A percentile compares a stretch with the other conserved stretches of the same genome.
phyloP scores from a whole-genome alignment of 208 protist genomes.

The Kentomonas sorsogonicus region DNA sequence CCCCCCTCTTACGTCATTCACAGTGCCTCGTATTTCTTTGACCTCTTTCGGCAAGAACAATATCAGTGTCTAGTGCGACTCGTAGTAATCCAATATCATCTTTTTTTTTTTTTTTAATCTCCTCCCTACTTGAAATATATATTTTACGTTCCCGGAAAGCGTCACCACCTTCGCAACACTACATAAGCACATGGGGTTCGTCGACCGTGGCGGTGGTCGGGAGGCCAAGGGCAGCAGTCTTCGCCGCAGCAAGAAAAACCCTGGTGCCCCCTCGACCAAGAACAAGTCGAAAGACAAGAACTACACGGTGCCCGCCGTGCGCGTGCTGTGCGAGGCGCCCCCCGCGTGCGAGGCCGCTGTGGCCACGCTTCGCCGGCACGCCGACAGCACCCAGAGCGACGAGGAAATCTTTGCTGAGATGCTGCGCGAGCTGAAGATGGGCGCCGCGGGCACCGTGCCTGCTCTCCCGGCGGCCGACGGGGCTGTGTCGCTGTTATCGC shows the following conservation, averaged over 20 bases:
- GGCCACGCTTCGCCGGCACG: no score
- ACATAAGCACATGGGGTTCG: conserved; percentile 56
- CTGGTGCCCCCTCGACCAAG: conserved; percentile 41
- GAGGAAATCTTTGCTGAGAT: no score
- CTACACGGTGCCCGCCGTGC: conserved; percentile 19
- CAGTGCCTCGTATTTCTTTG: no score
- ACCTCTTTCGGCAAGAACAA: no score
- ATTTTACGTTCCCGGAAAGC: not conserved
- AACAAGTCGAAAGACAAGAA: conserved; percentile 30
- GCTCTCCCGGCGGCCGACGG: conserved; percentile 31
- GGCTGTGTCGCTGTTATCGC: conserved; percentile 58
- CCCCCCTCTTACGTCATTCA: no score
- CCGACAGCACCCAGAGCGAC: no score
- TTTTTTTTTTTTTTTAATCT: conserved; percentile 18
- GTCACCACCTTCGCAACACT: not conserved
- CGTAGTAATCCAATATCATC: not conserved
- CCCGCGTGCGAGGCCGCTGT: conserved; percentile 9
- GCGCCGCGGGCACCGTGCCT: not conserved
- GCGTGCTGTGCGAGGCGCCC: conserved; percentile 21
- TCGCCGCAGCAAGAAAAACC: conserved; percentile 78
- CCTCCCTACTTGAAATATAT: not conserved
- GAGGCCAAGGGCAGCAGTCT: conserved; percentile 74
- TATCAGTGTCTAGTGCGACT: not conserved
- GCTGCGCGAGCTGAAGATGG: not conserved
- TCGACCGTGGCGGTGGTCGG: conserved; percentile 75